phyloP scores from a whole-genome alignment of 768 basidiomycete genomes.

The Tricholoma furcatifolium region DNA sequence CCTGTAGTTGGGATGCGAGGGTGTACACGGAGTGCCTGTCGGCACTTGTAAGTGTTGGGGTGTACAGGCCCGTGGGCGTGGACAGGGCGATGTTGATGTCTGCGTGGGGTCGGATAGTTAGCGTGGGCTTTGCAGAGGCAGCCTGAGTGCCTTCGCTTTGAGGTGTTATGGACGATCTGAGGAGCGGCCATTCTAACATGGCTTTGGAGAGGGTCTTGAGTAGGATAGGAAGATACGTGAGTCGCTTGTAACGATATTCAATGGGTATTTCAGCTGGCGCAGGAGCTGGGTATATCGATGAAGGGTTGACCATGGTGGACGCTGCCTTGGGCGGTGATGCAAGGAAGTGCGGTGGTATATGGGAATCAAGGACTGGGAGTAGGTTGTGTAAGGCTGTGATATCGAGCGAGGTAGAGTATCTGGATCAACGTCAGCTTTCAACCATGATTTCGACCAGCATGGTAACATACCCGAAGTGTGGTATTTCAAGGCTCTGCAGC shows the following conservation, averaged over 20 bases:
- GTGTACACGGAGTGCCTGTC: slow-evolving; percentile 57
- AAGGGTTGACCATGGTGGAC: slow-evolving; percentile 34
- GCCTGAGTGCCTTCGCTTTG: slow-evolving; percentile 16
- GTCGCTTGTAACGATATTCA: slow-evolving; percentile 54
- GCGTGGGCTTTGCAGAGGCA: slow-evolving; percentile 50
- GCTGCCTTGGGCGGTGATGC: slow-evolving; percentile 21
- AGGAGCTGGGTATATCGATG: slow-evolving; percentile 37
- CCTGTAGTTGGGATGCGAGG: slow-evolving; percentile 59
- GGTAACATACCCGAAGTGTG: slow-evolving; percentile 69
- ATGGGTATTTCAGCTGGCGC: slow-evolving; percentile 43
- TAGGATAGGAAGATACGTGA: slow-evolving; percentile 83
- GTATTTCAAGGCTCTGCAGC: slow-evolving; percentile 77
- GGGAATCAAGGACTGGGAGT: slow-evolving; percentile 60
- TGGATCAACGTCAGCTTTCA: slow-evolving; percentile 20
- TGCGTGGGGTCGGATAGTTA: slow-evolving; percentile 70
- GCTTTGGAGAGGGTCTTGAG: slow-evolving; percentile 78
- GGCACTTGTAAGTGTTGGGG: slow-evolving; percentile 63
- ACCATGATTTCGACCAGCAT: not conserved
- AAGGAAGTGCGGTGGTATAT: slow-evolving; percentile 63
- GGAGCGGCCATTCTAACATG: slow-evolving; percentile 83
- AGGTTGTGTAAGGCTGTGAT: slow-evolving; percentile 66
- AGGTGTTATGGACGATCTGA: slow-evolving; percentile 72
- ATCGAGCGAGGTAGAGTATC: slow-evolving; percentile 76
- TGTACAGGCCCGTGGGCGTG: slow-evolving; percentile 81
- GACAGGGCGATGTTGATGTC: slow-evolving; percentile 79